A percentile compares a stretch with the other conserved stretches of the same genome.
Conservation (phyloP, 2,329 filamentous ascomycete genomes). For the Macrophomina phaseolina region DNA sequence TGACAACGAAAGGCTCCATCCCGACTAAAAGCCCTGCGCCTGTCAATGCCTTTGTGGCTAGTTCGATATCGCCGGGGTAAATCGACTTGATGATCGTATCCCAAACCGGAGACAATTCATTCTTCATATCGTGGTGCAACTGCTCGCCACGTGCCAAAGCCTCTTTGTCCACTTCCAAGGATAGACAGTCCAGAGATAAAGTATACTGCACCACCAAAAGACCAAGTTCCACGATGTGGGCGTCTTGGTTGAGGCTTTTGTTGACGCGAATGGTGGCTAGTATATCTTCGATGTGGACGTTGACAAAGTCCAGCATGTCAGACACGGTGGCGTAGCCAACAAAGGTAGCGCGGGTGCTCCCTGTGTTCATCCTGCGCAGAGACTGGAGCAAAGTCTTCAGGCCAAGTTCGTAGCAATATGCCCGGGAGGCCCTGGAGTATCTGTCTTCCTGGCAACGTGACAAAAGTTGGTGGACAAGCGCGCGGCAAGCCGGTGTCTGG, state of each 20-base stretch:
- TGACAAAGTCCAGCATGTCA: slow-evolving; percentile 68
- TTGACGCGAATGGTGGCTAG: slow-evolving; percentile 40
- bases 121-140: slow-evolving; percentile 70
- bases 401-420: slow-evolving; percentile 68
- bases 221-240: slow-evolving; percentile 52
- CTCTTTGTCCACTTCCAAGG: slow-evolving; percentile 70
- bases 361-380: slow-evolving; percentile 42
- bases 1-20: slow-evolving; percentile 70
- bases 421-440: slow-evolving; percentile 63
- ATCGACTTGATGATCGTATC: slow-evolving; percentile 74
- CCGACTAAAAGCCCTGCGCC: slow-evolving; percentile 74
- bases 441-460: slow-evolving; percentile 63
- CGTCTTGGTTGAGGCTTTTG: slow-evolving; percentile 33
- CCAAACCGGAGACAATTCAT: slow-evolving; percentile 79
- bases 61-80: slow-evolving; percentile 67
- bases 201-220: slow-evolving; percentile 70
- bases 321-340: slow-evolving; percentile 52
- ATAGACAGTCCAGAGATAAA: slow-evolving; percentile 73
- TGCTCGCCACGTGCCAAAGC: slow-evolving; percentile 66
- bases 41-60: slow-evolving; percentile 76
- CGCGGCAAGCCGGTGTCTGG: slow-evolving; percentile 78
- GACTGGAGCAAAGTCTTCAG: slow-evolving; percentile 43
- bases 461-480: slow-evolving; percentile 77
- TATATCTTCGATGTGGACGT: slow-evolving; percentile 59
- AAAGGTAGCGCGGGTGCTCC: slow-evolving; percentile 41